phyloP scores from a whole-genome alignment of 2,329 filamentous ascomycete species.

The Xylaria digitata region DNA sequence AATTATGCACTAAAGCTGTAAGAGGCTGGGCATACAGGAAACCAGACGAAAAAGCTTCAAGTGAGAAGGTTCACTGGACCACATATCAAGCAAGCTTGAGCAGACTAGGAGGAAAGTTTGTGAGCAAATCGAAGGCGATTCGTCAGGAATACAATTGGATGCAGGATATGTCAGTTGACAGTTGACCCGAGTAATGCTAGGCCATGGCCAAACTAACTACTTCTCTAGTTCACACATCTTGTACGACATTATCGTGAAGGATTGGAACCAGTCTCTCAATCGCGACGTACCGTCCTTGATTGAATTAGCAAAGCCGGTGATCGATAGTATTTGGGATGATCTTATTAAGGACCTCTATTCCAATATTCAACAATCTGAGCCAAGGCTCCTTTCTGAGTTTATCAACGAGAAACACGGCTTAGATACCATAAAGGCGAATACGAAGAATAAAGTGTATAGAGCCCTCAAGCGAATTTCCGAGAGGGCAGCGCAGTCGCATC shows the following conservation, averaged over 20 bases:
- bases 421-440: neutral
- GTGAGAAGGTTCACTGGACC: conserved; percentile 17
- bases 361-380: neutral
- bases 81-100: conserved; percentile 32
- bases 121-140: conserved; percentile 11
- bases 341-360: neutral
- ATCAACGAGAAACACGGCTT: neutral
- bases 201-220: neutral
- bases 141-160: conserved; percentile 7
- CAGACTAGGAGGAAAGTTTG: conserved; percentile 17
- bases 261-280: conserved; percentile 23
- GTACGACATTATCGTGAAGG: neutral
- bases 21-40: conserved; percentile 23
- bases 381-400: neutral
- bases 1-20: conserved; percentile 4
- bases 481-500: neutral
- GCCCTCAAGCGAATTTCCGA: neutral
- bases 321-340: neutral
- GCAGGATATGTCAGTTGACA: neutral
- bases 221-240: neutral
- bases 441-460: neutral
- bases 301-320: neutral
- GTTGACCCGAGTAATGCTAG: no score
- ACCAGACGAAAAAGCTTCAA: conserved; percentile 13
- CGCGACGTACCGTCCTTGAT: conserved; percentile 12